Evolutionary conservation across 345 rosid species (phyloP).

Genomic region (Corymbia maculata): DNA sequence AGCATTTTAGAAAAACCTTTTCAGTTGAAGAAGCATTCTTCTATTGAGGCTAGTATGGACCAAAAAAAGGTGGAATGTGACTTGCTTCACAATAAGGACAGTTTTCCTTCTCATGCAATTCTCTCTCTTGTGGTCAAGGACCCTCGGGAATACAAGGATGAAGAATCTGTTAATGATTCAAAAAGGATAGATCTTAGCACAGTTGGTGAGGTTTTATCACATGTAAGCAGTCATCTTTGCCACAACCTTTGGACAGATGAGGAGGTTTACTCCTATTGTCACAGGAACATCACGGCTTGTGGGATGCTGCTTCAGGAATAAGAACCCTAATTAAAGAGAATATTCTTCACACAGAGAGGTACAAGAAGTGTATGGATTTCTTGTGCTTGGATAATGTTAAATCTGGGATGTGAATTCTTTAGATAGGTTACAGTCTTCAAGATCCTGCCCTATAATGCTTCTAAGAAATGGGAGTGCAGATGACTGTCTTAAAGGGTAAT

Average conservation of each 20-base stretch:
- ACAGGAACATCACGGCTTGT: constrained; percentile 18
- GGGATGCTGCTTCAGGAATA: constrained; percentile 49
- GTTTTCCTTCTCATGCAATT: constrained; percentile 22
- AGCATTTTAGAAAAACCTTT: constrained; percentile 24
- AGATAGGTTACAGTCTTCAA: constrained; percentile 33
- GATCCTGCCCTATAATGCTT: constrained; percentile 61
- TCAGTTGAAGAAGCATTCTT: constrained; percentile 27
- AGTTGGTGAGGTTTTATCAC: constrained; percentile 2
- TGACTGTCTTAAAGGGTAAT: constrained; percentile 44
- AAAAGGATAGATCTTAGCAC: constrained; percentile 6
- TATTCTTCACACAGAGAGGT: constrained; percentile 54
- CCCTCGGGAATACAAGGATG: constrained; percentile 34
- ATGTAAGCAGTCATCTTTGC: constrained; percentile 6
- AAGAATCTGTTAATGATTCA: constrained; percentile 12
- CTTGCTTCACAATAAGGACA: constrained; percentile 24
- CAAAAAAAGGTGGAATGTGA: constrained; percentile 3
- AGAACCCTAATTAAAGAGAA: constrained; percentile 54
- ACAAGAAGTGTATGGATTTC: constrained; percentile 33
- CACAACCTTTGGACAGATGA: constrained; percentile 10
- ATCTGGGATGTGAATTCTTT: constrained; percentile 10
- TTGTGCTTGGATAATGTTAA: constrained; percentile 40
- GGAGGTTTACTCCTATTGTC: constrained; percentile 1
- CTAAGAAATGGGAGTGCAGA: constrained; percentile 37
- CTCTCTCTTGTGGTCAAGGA: constrained; percentile 41
- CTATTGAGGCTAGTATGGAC: constrained; percentile 9